phyloP scores from a whole-genome alignment of 2,329 filamentous ascomycete genomes.

The Anisogramma anomala region DNA sequence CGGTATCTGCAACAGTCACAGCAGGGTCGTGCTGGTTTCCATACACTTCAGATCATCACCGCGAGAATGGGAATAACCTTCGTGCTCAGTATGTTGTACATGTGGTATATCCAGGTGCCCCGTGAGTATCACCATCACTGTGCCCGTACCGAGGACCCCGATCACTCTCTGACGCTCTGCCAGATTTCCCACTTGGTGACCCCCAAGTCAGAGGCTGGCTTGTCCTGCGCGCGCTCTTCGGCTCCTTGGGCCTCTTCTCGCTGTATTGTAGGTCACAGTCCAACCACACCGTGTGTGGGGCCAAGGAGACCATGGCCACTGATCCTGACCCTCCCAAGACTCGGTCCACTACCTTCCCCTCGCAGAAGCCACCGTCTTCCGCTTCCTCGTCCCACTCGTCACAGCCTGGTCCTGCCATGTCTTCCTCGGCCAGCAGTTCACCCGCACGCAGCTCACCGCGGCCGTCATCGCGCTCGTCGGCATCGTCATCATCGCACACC shows the following conservation, averaged over 20 bases:
- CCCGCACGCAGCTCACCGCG: slow-evolving; percentile 55
- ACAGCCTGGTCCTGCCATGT: slow-evolving; percentile 57
- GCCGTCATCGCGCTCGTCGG: slow-evolving; percentile 59
- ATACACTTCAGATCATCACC: slow-evolving; percentile 10
- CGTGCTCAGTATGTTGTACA: slow-evolving; percentile 7
- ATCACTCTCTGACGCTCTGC: too few relatives aligned
- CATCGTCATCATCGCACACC: slow-evolving; percentile 65
- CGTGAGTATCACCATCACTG: too few relatives aligned
- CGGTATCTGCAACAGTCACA: slow-evolving; percentile 12
- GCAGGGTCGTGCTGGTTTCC: slow-evolving; percentile 10
- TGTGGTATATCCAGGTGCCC: slow-evolving; percentile 11
- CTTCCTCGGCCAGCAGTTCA: slow-evolving; percentile 54
- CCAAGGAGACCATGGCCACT: background rate
- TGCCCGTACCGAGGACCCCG: too few relatives aligned
- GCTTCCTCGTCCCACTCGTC: slow-evolving; percentile 63
- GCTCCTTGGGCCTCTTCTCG: slow-evolving; percentile 12
- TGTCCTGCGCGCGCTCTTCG: slow-evolving; percentile 10
- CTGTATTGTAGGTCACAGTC: slow-evolving; percentile 12
- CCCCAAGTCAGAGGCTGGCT: slow-evolving; percentile 11
- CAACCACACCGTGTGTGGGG: too few relatives aligned
- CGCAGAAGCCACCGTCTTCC: slow-evolving; percentile 68
- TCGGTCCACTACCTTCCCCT: slow-evolving; percentile 56
- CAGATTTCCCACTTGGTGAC: slow-evolving; percentile 11
- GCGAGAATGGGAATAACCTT: slow-evolving; percentile 12
- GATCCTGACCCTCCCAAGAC: slow-evolving; percentile 22